Percentiles rank a stretch among this genome's conserved stretches.
Evolutionary conservation across 441 rosid genomes (phyloP).

Genomic region (Gossypium trilobum): DNA sequence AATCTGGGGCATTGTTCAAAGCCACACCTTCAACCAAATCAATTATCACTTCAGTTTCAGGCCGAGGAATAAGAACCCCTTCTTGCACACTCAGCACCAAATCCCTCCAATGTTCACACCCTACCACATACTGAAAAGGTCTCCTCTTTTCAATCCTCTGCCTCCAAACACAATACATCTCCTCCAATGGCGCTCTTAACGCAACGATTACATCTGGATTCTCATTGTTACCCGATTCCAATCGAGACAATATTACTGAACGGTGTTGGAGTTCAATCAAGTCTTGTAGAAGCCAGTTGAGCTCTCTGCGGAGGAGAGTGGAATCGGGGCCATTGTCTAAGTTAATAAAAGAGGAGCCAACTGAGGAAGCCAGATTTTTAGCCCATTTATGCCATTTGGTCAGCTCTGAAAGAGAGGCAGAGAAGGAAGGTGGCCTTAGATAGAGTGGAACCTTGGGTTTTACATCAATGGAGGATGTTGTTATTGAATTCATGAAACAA

Average conservation of each 20-base stretch:
- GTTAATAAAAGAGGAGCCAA: slow-evolving; percentile 40
- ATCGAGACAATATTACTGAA: slow-evolving; percentile 18
- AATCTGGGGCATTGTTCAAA: slow-evolving; percentile 34
- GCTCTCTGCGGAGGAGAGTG: slow-evolving; percentile 50
- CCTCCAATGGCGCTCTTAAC: slow-evolving; percentile 40
- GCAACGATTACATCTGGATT: slow-evolving; percentile 14
- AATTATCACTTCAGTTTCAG: slow-evolving; percentile 69
- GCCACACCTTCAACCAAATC: slow-evolving; percentile 52
- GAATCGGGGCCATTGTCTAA: slow-evolving; percentile 62
- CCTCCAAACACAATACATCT: slow-evolving; percentile 59
- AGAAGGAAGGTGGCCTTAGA: slow-evolving; percentile 37
- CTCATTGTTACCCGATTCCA: slow-evolving; percentile 17
- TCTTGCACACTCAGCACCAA: slow-evolving; percentile 73
- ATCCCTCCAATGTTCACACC: slow-evolving; percentile 91
- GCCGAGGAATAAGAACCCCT: slow-evolving; percentile 87
- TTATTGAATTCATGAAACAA: not conserved
- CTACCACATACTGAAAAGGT: slow-evolving; percentile 81
- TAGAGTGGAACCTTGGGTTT: slow-evolving; percentile 44
- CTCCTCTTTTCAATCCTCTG: slow-evolving; percentile 73
- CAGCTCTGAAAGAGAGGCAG: slow-evolving; percentile 41
- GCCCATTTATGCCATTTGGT: slow-evolving; percentile 76
- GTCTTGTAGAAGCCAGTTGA: slow-evolving; percentile 83
- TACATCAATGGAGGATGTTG: slow-evolving; percentile 7
- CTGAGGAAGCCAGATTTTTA: slow-evolving; percentile 42
- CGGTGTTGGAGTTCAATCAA: slow-evolving; percentile 31